Evolutionary conservation across 176 grass and related monocot species (phyloP).

Genomic region (Oryza glaberrima): DNA sequence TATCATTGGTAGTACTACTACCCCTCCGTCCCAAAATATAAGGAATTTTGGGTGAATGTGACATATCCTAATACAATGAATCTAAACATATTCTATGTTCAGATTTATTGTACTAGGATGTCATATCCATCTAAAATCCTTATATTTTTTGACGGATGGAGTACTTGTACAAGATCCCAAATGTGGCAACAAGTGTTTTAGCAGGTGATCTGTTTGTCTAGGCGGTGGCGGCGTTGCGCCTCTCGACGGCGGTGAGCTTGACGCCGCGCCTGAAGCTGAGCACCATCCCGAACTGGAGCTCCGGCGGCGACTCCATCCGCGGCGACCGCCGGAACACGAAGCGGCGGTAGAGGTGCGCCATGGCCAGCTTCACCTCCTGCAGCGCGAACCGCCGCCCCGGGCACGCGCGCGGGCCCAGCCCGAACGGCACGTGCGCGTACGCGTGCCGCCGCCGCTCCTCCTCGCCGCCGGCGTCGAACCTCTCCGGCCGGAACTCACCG

Average conservation of each 20-base stretch:
- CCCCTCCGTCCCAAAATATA: too few species aligned
- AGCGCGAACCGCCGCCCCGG: constrained; percentile 80
- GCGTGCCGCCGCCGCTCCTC: constrained; percentile 71
- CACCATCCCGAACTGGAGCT: constrained; percentile 86
- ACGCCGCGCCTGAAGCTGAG: constrained; percentile 71
- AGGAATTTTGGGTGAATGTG: too few species aligned
- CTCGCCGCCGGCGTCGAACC: constrained; percentile 58
- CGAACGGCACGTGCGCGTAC: constrained; percentile 86
- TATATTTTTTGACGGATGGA: too few species aligned
- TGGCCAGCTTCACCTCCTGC: constrained; percentile 80
- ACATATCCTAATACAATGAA: too few species aligned
- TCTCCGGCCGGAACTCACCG: constrained; percentile 60
- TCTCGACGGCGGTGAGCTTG: constrained; percentile 51
- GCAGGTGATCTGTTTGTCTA: neutral
- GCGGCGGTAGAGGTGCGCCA: constrained; percentile 65
- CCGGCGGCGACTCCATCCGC: constrained; percentile 67
- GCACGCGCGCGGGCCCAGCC: constrained; percentile 76
- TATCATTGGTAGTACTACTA: too few species aligned
- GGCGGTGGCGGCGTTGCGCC: neutral
- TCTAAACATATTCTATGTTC: too few species aligned
- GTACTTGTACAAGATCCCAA: neutral
- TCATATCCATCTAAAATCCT: too few species aligned
- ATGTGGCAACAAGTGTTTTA: too few species aligned
- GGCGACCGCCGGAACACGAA: constrained; percentile 71
- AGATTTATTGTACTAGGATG: too few species aligned